Conservation (phyloP, 2,329 filamentous ascomycete genomes). For the Xylaria digitata region DNA sequence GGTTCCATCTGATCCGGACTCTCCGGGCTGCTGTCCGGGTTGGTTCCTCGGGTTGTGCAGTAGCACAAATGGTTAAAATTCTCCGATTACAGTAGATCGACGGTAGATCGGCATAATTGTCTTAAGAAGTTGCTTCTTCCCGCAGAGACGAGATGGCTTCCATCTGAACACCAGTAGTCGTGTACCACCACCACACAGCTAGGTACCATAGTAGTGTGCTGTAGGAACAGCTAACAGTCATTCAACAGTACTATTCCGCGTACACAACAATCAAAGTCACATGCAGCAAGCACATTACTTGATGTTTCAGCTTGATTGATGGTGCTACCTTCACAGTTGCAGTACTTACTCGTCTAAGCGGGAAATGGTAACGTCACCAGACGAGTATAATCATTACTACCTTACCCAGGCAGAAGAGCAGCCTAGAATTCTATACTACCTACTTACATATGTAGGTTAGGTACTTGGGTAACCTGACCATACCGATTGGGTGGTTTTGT, state of each 20-base stretch:
- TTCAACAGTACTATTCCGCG: not conserved
- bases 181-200: too few relatives aligned
- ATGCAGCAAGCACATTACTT: not conserved
- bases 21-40: conserved; percentile 7
- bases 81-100: conserved; percentile 25
- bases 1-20: conserved; percentile 23
- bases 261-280: not conserved
- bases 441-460: too few relatives aligned
- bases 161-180: too few relatives aligned
- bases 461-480: too few relatives aligned
- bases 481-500: too few relatives aligned
- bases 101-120: conserved; percentile 9
- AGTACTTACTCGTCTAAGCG: not conserved
- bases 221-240: not conserved
- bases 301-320: conserved; percentile 14
- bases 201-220: too few relatives aligned
- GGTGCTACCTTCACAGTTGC: conserved; percentile 1
- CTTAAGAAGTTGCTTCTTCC: conserved; percentile 1
- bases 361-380: too few relatives aligned
- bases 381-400: too few relatives aligned
- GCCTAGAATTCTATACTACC: too few relatives aligned
- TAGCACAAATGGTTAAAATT: conserved; percentile 19
- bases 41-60: not conserved
- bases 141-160: not conserved
- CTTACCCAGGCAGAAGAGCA: too few relatives aligned